A percentile compares a stretch with the other conserved stretches of the same genome.
Conservation (phyloP, 495 filamentous ascomycete genomes). For the Mycothermus thermophilus region DNA sequence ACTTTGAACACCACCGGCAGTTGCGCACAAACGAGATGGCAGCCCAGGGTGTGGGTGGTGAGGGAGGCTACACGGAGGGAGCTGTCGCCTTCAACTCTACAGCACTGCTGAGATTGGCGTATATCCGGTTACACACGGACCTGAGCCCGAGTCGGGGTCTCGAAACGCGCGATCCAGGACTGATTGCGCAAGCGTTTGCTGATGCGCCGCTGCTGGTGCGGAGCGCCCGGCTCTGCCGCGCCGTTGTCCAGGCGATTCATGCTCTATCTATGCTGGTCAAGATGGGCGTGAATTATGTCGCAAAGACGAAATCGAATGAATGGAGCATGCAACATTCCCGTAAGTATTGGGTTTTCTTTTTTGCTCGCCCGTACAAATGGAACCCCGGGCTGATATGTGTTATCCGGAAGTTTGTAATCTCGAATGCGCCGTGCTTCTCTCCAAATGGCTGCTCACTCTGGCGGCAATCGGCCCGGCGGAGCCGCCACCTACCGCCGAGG, state of each 20-base stretch:
- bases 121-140: conserved; percentile 54
- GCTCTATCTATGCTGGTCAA: conserved; percentile 55
- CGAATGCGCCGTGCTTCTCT: conserved; percentile 55
- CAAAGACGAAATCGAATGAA: conserved; percentile 50
- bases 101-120: conserved; percentile 50
- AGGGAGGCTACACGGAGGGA: conserved; percentile 38
- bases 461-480: conserved; percentile 30
- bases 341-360: conserved; percentile 16
- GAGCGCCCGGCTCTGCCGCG: conserved; percentile 41
- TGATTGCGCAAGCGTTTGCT: conserved; percentile 44
- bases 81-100: conserved; percentile 55
- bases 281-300: conserved; percentile 53
- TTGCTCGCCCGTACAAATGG: no score
- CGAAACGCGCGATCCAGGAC: conserved; percentile 45
- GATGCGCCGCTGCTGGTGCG: conserved; percentile 45
- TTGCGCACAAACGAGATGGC: conserved; percentile 24
- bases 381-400: background rate
- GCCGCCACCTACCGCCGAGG: conserved; percentile 38
- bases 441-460: conserved; percentile 36
- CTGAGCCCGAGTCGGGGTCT: conserved; percentile 47
- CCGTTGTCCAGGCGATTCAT: conserved; percentile 54
- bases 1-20: conserved; percentile 43
- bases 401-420: conserved; percentile 42
- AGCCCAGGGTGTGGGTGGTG: conserved; percentile 14
- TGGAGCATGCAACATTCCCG: conserved; percentile 61